A percentile compares a stretch with the other conserved stretches of the same genome.
Conservation (phyloP, 495 filamentous ascomycete genomes). For the Penicillium diatomitis region DNA sequence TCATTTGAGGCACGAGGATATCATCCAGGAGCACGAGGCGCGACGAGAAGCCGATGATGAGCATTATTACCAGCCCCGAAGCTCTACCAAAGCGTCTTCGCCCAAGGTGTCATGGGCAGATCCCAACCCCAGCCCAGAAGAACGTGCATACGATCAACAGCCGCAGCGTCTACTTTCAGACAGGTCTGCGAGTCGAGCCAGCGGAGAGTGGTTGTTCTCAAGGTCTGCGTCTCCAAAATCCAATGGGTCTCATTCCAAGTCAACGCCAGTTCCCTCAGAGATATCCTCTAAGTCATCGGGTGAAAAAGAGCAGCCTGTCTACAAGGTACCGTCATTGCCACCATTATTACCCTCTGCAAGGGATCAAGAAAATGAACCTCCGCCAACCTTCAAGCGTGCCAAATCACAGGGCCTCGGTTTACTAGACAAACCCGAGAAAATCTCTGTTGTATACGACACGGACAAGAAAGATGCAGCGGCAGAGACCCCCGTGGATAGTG, state of each 20-base stretch:
- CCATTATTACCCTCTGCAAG: slow-evolving; percentile 46
- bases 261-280: slow-evolving; percentile 33
- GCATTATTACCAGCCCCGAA: slow-evolving; percentile 16
- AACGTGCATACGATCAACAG: slow-evolving; percentile 6
- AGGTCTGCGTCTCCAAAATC: slow-evolving; percentile 33
- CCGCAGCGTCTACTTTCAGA: slow-evolving; percentile 14
- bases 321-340: slow-evolving; percentile 55
- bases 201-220: slow-evolving; percentile 27
- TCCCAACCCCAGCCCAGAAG: slow-evolving; percentile 24
- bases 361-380: slow-evolving; percentile 78
- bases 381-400: slow-evolving; percentile 62
- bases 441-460: slow-evolving; percentile 38
- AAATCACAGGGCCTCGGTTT: slow-evolving; percentile 49
- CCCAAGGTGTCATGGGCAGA: slow-evolving; percentile 41
- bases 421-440: slow-evolving; percentile 52
- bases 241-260: slow-evolving; percentile 32
- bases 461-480: slow-evolving; percentile 36
- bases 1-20: slow-evolving; percentile 22
- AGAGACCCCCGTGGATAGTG: slow-evolving; percentile 38
- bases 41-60: slow-evolving; percentile 19
- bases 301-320: slow-evolving; percentile 44
- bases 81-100: slow-evolving; percentile 27
- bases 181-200: slow-evolving; percentile 11
- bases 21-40: slow-evolving; percentile 18
- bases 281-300: slow-evolving; percentile 30